Base-by-base conservation (phyloP, 2,329 filamentous ascomycete species). In the Fusarium graminum region DNA sequence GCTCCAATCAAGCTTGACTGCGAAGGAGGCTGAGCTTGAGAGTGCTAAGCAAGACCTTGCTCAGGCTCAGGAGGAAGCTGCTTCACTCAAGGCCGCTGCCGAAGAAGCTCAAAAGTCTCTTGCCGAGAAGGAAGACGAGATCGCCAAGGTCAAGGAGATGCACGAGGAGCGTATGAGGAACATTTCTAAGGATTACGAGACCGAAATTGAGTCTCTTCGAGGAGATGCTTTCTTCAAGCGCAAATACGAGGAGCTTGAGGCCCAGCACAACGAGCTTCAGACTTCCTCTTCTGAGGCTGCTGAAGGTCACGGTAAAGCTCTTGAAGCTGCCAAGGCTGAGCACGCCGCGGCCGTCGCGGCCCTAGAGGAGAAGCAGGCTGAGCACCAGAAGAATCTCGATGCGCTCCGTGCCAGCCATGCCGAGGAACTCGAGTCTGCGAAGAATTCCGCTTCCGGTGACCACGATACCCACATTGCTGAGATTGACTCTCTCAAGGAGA, bases 151-250 rank as follows among this genome's bases (percentile, higher is more conserved):
- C 60, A 83, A 87, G 74, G 78, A 80, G 40, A 84, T 83, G 74
- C 85, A 90, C 71, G 81, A 86, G 61, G 81, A 84, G 67, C 85
- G 87, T 72, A 80, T 90, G 67, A 81, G 85, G 74, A 83, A 82
- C 61, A 75, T 90, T 53, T 86, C 86, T 2, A 80, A 85, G 64
- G 87, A 89, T 67, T 88, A 88, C 66, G 85, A 89, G 73, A 81
- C 83, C n/a, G 87, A 90, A 74, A 89, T 90, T 52, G 87, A 89
- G 71, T 84, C 84, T 57, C 82, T 89, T 16, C 83, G 84, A 56
- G 87, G 86, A 22, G 86, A 90, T 63, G 86, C 87, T 14, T 85
- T 85, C 73, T 88, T 88, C 77, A 88, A 88, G 78, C 84, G 85
- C 66, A 86, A 88, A 75, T 89, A 86, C 62, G 82, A 88, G 59